Base-by-base conservation (phyloP, 2,329 filamentous ascomycete genomes). In the Paraphaeosphaeria minitans region DNA sequence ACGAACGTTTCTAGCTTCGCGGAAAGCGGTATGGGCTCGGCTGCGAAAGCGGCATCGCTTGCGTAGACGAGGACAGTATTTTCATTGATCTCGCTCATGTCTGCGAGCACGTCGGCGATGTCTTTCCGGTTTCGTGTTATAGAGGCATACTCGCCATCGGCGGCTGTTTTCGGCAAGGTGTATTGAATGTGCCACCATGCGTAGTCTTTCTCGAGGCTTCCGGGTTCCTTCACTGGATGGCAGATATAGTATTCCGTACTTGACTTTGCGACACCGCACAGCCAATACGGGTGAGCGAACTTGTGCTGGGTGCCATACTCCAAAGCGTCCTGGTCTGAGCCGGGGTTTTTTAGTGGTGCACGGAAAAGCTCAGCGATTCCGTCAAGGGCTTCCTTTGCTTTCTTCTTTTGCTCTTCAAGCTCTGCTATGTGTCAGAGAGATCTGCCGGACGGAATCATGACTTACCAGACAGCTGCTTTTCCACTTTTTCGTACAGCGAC, bases 51-150 rank as follows among this genome's bases (percentile, higher is more conserved):
- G 13, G 68, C 68, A 3, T 84, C 80, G 64, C 81, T 85, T 21
- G 85, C 86, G 68, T 88, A 89, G 2, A 89, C 82, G 10, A 89
- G 79, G 0, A 89, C 71, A 2, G 82, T 84, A 9, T 78, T 80
- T 33, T 74, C 78, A 53, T 80, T 79, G 63, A 87, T 85, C 37
- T 81, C 78, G 24, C 78, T 79, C 54, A 83, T 82, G 62, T 84
- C 78, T 63, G 80, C 75, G 53, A 88, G 78, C 10, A 87, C 86
- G 58, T 86, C 81, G 45, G 80, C 76, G 57, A 85, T 81, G 3
- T 77, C 76, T 22, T 85, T 78, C 49, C 69, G 62, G 71, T 76
- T 56, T 57, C 73, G 64, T 61, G 62, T 60, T 10, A 76, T 71
- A 9, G 65, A 60, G 5, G 61, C 59, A 29, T 69, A 66, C 3